Base-by-base conservation (phyloP, 148 eudicot species). In the Beta vulgaris region DNA sequence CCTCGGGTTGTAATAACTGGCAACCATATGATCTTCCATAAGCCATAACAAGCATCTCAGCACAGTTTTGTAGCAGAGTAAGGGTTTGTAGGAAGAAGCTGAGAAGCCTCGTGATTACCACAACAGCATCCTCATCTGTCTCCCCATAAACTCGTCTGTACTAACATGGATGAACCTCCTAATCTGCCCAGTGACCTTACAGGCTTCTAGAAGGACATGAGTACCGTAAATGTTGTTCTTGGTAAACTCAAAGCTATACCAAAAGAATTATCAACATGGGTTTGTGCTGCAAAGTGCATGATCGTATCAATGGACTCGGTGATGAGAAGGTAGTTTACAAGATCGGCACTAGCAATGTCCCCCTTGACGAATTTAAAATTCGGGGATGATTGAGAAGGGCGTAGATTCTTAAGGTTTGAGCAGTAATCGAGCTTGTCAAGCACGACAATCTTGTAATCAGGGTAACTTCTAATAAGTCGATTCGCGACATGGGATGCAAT, bases 11-110 rank as follows among this genome's bases (percentile, higher is more conserved):
- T 91, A 28, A 91, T 91, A 73, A 88, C 89, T 18, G 97, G 97
- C 68, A 91, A 6, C 89, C 94, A 75, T 90, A 91, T 1, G 97
- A 91, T 73, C 97, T 76, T 14, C 86, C 88, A 77, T 91, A 91
- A 39, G 97, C 97, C 97, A 91, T 86, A 32, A 89, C 97, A 65
- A 91, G 93, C 97, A 91, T 91, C 83, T 91, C 97, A 49, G 97
- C 97, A 37, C 93, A 93, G 3, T 76, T 91, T 91, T 36, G 97
- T 88, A n/a, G 97, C 97, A 8, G 97, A 88, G 63, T 91, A 91
- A 10, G 94, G 92, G 71, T 91, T 91, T 8, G 97, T 91, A 9
- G 97, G 97, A 46, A 88, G 92, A 57, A 91, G 92, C 76, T 90
- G 93, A 59, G 94, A 90, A 59, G 92, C 91, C 68, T 91, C 97